Evolutionary conservation across 2,329 filamentous ascomycete species (phyloP).

Genomic region (Plenodomus lindquistii): DNA sequence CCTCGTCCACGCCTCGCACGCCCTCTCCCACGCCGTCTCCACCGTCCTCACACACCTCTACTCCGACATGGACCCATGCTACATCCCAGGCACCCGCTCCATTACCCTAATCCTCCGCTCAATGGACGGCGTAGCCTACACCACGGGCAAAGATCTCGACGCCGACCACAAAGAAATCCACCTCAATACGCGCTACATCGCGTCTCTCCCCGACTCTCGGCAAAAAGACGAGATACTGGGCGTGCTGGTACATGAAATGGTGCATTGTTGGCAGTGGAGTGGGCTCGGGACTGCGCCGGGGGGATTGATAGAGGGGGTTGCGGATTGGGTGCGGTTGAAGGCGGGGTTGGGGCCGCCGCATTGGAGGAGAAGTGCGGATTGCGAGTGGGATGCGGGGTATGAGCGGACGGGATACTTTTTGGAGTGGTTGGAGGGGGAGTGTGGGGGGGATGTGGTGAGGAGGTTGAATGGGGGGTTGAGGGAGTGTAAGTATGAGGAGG

Average conservation of each 20-base stretch:
- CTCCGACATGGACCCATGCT: slow-evolving; percentile 26
- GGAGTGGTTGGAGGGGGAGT: slow-evolving; percentile 76
- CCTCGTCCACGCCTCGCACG: slow-evolving; percentile 63
- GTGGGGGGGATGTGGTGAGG: slow-evolving; percentile 54
- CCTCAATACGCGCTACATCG: slow-evolving; percentile 77
- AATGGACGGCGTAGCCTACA: slow-evolving; percentile 88
- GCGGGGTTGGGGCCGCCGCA: slow-evolving; percentile 76
- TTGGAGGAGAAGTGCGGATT: slow-evolving; percentile 67
- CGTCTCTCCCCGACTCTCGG: slow-evolving; percentile 39
- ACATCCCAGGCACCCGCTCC: slow-evolving; percentile 71
- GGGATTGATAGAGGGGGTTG: slow-evolving; percentile 86
- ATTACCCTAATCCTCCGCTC: slow-evolving; percentile 80
- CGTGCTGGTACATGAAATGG: slow-evolving; percentile 88
- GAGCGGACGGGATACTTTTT: slow-evolving; percentile 91
- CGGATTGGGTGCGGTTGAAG: slow-evolving; percentile 86
- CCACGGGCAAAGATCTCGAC: slow-evolving; percentile 77
- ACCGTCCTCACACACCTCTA: slow-evolving; percentile 78
- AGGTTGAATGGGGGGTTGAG: slow-evolving; percentile 70
- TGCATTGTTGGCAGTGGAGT: slow-evolving; percentile 91
- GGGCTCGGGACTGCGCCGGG: slow-evolving; percentile 60
- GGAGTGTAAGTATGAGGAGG: slow-evolving; percentile 65
- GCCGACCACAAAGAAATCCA: slow-evolving; percentile 91
- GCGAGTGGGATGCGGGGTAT: slow-evolving; percentile 86
- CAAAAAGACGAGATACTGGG: slow-evolving; percentile 70
- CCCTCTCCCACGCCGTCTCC: slow-evolving; percentile 65